Evolutionary conservation across 2,329 filamentous ascomycete genomes (phyloP).

Genomic region (Microcyclospora pomicola): DNA sequence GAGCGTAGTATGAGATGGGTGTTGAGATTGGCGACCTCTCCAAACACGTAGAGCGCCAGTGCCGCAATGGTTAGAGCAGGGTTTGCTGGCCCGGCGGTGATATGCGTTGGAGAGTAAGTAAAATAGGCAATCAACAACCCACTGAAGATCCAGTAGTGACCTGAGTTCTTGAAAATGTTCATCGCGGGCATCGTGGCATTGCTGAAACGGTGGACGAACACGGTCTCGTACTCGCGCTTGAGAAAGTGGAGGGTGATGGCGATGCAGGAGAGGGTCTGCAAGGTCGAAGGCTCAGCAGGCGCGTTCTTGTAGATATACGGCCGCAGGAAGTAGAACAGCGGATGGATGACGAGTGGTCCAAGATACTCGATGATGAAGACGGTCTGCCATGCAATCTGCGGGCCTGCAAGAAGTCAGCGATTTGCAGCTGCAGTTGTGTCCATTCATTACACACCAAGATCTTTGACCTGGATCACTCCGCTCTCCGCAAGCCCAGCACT

Average conservation of each 20-base stretch:
- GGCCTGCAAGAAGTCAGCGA: conserved; percentile 40
- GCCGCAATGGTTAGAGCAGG: conserved; percentile 50
- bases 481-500: conserved; percentile 44
- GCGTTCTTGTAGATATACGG: conserved; percentile 53
- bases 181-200: conserved; percentile 79
- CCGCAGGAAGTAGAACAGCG: conserved; percentile 54
- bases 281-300: conserved; percentile 39
- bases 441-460: conserved; percentile 56
- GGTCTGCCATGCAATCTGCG: conserved; percentile 81
- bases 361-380: conserved; percentile 94
- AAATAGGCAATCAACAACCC: conserved; percentile 72
- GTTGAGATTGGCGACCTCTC: conserved; percentile 67
- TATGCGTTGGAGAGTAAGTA: conserved; percentile 64
- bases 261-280: conserved; percentile 58
- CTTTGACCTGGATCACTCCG: conserved; percentile 69
- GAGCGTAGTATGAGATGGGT: conserved; percentile 67
- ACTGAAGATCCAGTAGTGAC: conserved; percentile 81
- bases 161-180: conserved; percentile 91
- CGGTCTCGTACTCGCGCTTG: conserved; percentile 89
- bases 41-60: conserved; percentile 57
- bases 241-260: conserved; percentile 74
- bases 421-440: background rate
- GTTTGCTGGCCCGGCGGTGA: conserved; percentile 44
- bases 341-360: conserved; percentile 80
- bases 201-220: conserved; percentile 92